Percentiles rank a stretch among this genome's conserved stretches.
Evolutionary conservation across 345 rosid species (phyloP).

Genomic region (Brassica cretica): DNA sequence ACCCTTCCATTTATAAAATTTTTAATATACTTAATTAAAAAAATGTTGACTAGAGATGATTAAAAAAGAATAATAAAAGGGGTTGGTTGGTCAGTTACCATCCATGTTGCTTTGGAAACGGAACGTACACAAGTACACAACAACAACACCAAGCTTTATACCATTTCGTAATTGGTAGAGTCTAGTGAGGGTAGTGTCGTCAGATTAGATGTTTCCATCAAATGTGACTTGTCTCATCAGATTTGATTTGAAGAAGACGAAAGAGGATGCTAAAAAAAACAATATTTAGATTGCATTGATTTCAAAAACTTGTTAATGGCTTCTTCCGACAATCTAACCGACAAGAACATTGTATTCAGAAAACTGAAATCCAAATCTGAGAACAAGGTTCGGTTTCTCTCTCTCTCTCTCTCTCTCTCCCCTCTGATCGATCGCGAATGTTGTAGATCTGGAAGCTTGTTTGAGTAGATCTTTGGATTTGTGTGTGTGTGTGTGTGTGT

Average conservation of each 20-base stretch:
- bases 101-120: slow-evolving; percentile 30
- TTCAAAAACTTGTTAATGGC: background rate
- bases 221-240: slow-evolving; percentile 8
- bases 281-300: background rate
- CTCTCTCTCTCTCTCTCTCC: background rate
- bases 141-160: background rate
- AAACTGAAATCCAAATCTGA: slow-evolving; percentile 90
- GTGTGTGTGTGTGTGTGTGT: background rate
- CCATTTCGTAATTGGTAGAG: slow-evolving; percentile 1
- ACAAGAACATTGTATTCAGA: slow-evolving; percentile 71
- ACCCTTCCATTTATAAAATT: too few relatives aligned
- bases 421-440: background rate
- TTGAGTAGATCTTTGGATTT: slow-evolving; percentile 28
- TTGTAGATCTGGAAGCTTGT: slow-evolving; percentile 12
- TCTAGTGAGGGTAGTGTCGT: background rate
- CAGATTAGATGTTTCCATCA: slow-evolving; percentile 23
- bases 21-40: too few relatives aligned
- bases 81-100: slow-evolving; percentile 9
- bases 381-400: slow-evolving; percentile 60
- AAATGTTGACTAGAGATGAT: background rate
- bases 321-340: slow-evolving; percentile 55
- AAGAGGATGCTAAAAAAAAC: background rate
- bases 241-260: slow-evolving; percentile 19
- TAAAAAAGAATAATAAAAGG: background rate
- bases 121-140: too few relatives aligned